A percentile compares a stretch with the other conserved stretches of the same genome.
Evolutionary conservation across 371 early-diverging fungal genomes (phyloP).

Genomic region (Haplosporangium sp.): DNA sequence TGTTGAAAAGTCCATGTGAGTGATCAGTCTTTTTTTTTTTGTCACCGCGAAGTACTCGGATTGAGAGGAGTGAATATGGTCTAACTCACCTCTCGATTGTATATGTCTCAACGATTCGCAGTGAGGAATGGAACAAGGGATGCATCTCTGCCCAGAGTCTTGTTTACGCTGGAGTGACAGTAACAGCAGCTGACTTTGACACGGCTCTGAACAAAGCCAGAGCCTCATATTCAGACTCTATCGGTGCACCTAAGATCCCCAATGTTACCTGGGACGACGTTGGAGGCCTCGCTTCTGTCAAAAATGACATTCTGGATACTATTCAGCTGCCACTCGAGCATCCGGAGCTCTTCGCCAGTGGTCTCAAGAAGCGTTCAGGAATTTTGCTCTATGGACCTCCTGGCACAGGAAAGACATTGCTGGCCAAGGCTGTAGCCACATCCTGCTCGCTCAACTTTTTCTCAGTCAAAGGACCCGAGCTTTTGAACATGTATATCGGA

Average conservation of each 20-base stretch:
- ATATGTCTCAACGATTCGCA: neutral
- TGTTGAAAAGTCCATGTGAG: conserved; percentile 67
- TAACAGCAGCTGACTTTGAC: conserved; percentile 84
- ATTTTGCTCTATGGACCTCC: conserved; percentile 97
- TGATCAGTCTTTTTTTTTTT: neutral
- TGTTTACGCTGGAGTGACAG: conserved; percentile 73
- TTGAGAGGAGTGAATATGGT: no score
- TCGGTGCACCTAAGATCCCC: conserved; percentile 97
- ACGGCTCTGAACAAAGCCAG: conserved; percentile 84
- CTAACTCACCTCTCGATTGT: neutral
- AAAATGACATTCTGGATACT: conserved; percentile 97
- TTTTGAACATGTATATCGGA: conserved; percentile 96
- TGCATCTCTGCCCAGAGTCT: conserved; percentile 62
- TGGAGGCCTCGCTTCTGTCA: conserved; percentile 98
- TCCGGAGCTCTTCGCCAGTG: conserved; percentile 96
- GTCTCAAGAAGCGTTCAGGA: conserved; percentile 98
- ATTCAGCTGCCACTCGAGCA: conserved; percentile 98
- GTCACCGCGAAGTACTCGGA: no score
- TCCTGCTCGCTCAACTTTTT: conserved; percentile 98
- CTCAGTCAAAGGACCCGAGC: conserved; percentile 99
- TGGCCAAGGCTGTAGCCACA: conserved; percentile 99
- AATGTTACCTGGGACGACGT: conserved; percentile 99
- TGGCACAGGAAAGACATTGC: conserved; percentile 98
- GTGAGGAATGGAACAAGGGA: conserved; percentile 48
- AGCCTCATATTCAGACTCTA: conserved; percentile 87